A percentile compares a stretch with the other conserved stretches of the same genome.
Conservation (phyloP, 306 rosid species). For the Quercus parvula region DNA sequence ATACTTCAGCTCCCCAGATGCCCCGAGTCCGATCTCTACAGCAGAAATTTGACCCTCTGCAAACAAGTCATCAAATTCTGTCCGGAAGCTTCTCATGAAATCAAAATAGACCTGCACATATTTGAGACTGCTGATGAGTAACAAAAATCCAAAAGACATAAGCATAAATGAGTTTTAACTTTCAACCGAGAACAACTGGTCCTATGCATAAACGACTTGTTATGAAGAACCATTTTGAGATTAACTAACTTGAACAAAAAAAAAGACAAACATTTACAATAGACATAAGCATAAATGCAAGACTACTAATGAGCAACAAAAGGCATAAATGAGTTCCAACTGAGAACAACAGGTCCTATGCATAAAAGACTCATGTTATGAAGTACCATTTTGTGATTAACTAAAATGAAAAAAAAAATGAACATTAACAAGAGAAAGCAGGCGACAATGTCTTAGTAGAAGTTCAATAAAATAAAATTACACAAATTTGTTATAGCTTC, state of each 20-base stretch:
- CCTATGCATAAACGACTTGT: slow-evolving; percentile 3
- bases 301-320: too few species aligned
- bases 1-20: slow-evolving; percentile 93
- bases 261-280: not conserved
- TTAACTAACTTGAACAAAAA: not conserved
- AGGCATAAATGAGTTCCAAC: not conserved
- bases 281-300: too few species aligned
- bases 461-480: not conserved
- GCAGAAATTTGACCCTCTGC: slow-evolving; percentile 73
- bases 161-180: not conserved
- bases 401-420: not conserved
- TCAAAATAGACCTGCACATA: slow-evolving; percentile 84
- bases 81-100: slow-evolving; percentile 95
- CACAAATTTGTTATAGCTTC: not conserved
- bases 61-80: slow-evolving; percentile 90
- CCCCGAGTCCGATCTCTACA: slow-evolving; percentile 88
- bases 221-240: not conserved
- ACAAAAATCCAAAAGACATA: slow-evolving; percentile 18
- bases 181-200: not conserved
- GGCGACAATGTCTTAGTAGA: not conserved
- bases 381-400: not conserved
- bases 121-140: slow-evolving; percentile 23
- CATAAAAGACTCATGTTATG: slow-evolving; percentile 5
- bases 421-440: not conserved
- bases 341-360: not conserved